A percentile compares a stretch with the other conserved stretches of the same genome.
phyloP scores from a whole-genome alignment of 768 basidiomycete species.

The Hypsizygus marmoreus region DNA sequence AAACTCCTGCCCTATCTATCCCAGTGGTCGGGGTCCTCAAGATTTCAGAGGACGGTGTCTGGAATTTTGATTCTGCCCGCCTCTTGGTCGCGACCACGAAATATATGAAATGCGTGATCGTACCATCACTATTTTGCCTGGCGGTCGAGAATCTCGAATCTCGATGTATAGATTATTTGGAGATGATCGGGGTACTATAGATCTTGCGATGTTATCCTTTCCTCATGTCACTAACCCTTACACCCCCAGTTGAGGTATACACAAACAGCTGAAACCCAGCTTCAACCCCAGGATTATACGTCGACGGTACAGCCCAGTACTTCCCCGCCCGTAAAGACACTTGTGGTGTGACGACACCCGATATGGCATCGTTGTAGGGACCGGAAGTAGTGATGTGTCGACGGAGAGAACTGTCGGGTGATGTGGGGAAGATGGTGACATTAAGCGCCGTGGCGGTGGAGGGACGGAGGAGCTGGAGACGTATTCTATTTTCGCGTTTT shows the following conservation, averaged over 20 bases:
- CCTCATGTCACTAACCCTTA: slow-evolving; percentile 21
- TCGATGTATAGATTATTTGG: too few relatives aligned
- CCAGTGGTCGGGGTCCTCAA: too few relatives aligned
- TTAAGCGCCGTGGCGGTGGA: slow-evolving; percentile 54
- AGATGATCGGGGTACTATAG: too few relatives aligned
- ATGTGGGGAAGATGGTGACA: slow-evolving; percentile 54
- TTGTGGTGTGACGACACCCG: slow-evolving; percentile 67
- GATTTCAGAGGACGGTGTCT: too few relatives aligned
- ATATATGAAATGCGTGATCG: too few relatives aligned
- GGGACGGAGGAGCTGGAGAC: slow-evolving; percentile 60
- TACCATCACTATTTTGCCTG: too few relatives aligned
- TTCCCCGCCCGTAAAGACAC: slow-evolving; percentile 56
- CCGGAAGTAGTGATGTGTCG: slow-evolving; percentile 69
- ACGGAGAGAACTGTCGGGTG: slow-evolving; percentile 30
- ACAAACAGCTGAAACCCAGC: slow-evolving; percentile 61
- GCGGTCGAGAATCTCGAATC: too few relatives aligned
- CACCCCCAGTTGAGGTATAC: slow-evolving; percentile 46
- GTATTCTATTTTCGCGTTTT: too few relatives aligned
- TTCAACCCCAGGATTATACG: slow-evolving; percentile 61
- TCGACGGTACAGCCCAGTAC: slow-evolving; percentile 76
- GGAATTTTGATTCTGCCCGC: too few relatives aligned
- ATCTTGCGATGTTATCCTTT: too few relatives aligned
- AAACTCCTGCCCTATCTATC: too few relatives aligned
- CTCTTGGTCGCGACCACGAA: too few relatives aligned
- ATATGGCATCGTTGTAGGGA: slow-evolving; percentile 72